Evolutionary conservation across 169 alveolate genomes (phyloP), one percentile per base, ranked within the genome.

Genomic region (Plasmodium relictum): DNA sequence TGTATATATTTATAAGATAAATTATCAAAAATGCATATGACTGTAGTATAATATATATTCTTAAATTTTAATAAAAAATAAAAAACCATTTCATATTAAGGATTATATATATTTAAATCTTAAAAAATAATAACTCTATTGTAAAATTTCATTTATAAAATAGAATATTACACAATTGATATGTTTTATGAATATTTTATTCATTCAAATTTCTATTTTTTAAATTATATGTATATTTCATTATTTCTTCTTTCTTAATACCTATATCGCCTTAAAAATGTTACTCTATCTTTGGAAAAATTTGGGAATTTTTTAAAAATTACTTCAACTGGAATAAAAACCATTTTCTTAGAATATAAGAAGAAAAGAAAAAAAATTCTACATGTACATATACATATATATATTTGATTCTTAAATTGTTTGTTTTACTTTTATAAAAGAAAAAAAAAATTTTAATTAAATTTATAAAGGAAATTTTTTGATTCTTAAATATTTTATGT

Each of bases 181-280:
- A 31, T 31, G 3, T 14, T 48, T 48, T 48, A 14, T 2, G 5
- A 4, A 2, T 31, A 31, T 31, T 31, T 31, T 31, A 3, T 31
- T 31, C 1, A 31, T 31, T 31, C 39, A 31, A 31, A 10, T 59
- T 14, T 3, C 69, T 3, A 7, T 59, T 59, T 20, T 12, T 59
- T 16, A 3, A 18, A 74, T 37, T 6, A 37, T 31, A 50, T 56
- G 24, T 65, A 50, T 65, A 42, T 65, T 1, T 18, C 18, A 56
- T 56, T 63, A 18, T 48, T 20, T n/a, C 6, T 26, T 69, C 26
- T 22, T 26, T 69, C 26, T 52, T 54, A 26, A 61, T 76, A 86
- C 92, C 92, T 71, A 66, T 86, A 86, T 56, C 88, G 92, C 76
- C 92, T 71, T 58, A 86, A 58, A 73, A 86, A 86, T 20, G 41